Evolutionary conservation across 2,329 filamentous ascomycete genomes (phyloP), one percentile per base, ranked within the genome.

Genomic region (Exophiala spinifera): DNA sequence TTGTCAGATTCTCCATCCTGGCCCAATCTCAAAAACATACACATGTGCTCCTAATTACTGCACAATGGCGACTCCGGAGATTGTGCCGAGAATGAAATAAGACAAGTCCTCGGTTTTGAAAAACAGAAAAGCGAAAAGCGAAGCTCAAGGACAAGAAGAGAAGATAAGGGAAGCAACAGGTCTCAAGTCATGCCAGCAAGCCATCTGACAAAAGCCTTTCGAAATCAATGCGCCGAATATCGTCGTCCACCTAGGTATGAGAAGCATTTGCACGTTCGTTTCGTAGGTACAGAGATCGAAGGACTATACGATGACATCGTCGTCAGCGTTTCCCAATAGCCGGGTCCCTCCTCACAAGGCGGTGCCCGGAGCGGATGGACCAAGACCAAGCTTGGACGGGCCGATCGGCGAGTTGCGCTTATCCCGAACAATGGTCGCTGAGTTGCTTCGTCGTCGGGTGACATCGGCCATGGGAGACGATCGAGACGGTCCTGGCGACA

Each of bases 401-500:
- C 62, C 62, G 36, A 55, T 56, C 19, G 63, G 63, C 40, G 69
- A 76, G 56, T 71, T 70, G 49, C 72, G 69, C 60, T 74, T 72
- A 56, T 67, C 71, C 59, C 67, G 65, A 55, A 72, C 69, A 21
- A 64, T 66, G 42, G 70, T 68, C 13, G 71, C 67, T 40, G 74
- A 77, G 57, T 77, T 76, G 62, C 74, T 77, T 50, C 74, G 66
- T 56, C 67, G 64, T 37, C 72, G 69, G 56, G 72, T 66, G 44
- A 60, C 64, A n/a, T 69, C 69, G 60, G 71, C 73, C 21, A 69
- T 63, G 4, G 74, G 74, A 31, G 69, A 66, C 31, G 71, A 72
- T 57, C 73, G 72, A 43, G 75, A 74, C 2, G 73, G 73, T 15
- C 72, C 73, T 13, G 76, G 76, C 23, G 74, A 76, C 69, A 72